Percentiles rank a stretch among this genome's conserved stretches.
These are phyloP conservation scores for Triadica sebifera DNA, from an alignment of 345 rosid genomes.

Conservation along the genomic window DNA sequence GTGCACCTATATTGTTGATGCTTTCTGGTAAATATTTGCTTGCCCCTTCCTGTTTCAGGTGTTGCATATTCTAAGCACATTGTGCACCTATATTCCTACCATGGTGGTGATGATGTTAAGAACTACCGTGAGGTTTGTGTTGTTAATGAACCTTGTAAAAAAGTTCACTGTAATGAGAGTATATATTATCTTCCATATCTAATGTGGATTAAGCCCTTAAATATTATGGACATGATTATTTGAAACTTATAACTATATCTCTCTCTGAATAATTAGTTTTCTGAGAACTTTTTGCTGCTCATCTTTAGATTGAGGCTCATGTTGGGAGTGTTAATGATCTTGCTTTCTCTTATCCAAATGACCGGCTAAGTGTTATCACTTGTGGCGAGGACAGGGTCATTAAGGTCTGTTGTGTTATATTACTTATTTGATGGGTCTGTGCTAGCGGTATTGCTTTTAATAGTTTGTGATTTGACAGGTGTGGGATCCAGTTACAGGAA, in stretches of 20 bases:
- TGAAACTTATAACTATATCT: not conserved
- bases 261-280: not conserved
- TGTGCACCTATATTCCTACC: conserved; percentile 70
- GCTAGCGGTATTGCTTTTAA: conserved; percentile 18
- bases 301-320: conserved; percentile 80
- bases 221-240: no score
- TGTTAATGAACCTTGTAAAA: not conserved
- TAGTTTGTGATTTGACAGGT: conserved; percentile 50
- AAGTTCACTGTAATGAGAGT: not conserved
- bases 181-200: not conserved
- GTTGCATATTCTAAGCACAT: conserved; percentile 84
- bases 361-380: conserved; percentile 62
- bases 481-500: conserved; percentile 76
- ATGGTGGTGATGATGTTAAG: conserved; percentile 58
- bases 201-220: not conserved
- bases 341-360: conserved; percentile 73
- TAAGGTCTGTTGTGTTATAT: conserved; percentile 50
- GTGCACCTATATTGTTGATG: no score
- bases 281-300: conserved; percentile 8
- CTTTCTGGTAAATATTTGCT: conserved; percentile 3
- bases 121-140: conserved; percentile 70
- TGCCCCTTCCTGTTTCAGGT: conserved; percentile 39
- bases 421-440: not conserved
- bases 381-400: conserved; percentile 81
- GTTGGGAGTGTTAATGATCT: conserved; percentile 81